These are phyloP conservation scores for Luvunga scandens DNA, from an alignment of 345 rosid species.

Conservation along the genomic window DNA sequence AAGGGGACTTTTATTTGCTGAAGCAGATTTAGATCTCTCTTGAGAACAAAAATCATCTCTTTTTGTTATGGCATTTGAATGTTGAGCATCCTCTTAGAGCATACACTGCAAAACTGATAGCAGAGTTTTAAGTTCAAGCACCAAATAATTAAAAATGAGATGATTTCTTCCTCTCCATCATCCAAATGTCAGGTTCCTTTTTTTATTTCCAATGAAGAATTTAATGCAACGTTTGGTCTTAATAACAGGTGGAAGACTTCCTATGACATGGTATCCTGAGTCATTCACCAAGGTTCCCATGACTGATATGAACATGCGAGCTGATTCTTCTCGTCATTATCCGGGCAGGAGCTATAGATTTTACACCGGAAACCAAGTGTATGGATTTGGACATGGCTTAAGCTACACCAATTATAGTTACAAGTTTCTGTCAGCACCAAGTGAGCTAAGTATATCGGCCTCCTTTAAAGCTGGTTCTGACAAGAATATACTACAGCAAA, in stretches of 20 bases:
- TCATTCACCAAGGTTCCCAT: conserved; percentile 69
- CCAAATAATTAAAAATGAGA: background rate
- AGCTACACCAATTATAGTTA: conserved; percentile 64
- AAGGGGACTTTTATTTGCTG: conserved; percentile 1
- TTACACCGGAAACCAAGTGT: conserved; percentile 64
- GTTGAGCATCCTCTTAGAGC: conserved; percentile 4
- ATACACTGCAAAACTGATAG: background rate
- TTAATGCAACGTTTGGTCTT: conserved; percentile 9
- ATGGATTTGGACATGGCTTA: conserved; percentile 72
- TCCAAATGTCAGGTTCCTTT: background rate
- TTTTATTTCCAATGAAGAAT: background rate
- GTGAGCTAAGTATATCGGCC: conserved; percentile 37
- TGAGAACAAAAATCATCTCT: conserved; percentile 2
- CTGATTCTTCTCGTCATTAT: conserved; percentile 65
- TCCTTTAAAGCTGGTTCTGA: conserved; percentile 22
- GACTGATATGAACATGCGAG: conserved; percentile 87
- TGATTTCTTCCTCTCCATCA: background rate
- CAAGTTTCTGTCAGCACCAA: conserved; percentile 63
- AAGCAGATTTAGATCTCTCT: background rate
- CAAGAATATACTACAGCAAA: conserved; percentile 37
- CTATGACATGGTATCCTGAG: conserved; percentile 90
- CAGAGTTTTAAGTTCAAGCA: background rate
- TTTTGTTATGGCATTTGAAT: background rate
- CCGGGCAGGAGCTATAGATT: conserved; percentile 93
- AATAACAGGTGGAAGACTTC: conserved; percentile 79